phyloP scores from a whole-genome alignment of 1,139 yeast species.

The Candida sp. region DNA sequence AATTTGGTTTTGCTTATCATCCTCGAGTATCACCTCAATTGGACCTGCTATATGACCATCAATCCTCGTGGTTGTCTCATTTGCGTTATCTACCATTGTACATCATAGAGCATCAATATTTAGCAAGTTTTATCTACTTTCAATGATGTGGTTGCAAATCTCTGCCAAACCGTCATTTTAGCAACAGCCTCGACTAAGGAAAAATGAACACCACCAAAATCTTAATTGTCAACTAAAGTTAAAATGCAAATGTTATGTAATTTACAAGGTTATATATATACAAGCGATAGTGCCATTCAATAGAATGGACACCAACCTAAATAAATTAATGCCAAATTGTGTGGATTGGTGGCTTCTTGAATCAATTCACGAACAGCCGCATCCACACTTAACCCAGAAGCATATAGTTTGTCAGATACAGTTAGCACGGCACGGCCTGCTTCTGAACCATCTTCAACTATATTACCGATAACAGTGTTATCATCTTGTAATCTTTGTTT shows the following conservation, averaged over 20 bases:
- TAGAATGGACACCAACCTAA: conserved; percentile 78
- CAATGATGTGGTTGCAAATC: not conserved
- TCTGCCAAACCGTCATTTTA: not conserved
- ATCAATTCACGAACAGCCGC: conserved; percentile 82
- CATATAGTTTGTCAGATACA: conserved; percentile 67
- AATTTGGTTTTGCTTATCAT: conserved; percentile 3
- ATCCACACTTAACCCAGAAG: conserved; percentile 72
- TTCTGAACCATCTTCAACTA: conserved; percentile 62
- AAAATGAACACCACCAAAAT: not conserved
- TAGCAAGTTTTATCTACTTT: too few relatives aligned
- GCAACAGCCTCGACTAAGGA: not conserved
- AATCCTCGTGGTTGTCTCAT: not conserved
- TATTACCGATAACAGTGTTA: conserved; percentile 17
- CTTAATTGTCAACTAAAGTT: not conserved
- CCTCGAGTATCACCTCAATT: not conserved
- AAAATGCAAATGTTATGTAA: not conserved
- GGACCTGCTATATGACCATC: conserved; percentile 4
- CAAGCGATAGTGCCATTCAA: conserved; percentile 12
- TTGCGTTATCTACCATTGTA: not conserved
- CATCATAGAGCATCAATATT: too few relatives aligned
- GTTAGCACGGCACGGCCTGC: conserved; percentile 75
- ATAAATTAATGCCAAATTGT: conserved; percentile 71
- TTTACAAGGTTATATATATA: not conserved
- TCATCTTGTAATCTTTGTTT: conserved; percentile 54
- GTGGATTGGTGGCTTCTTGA: conserved; percentile 66